phyloP scores from a whole-genome alignment of 2,329 filamentous ascomycete species.

The Fusarium algeriense region DNA sequence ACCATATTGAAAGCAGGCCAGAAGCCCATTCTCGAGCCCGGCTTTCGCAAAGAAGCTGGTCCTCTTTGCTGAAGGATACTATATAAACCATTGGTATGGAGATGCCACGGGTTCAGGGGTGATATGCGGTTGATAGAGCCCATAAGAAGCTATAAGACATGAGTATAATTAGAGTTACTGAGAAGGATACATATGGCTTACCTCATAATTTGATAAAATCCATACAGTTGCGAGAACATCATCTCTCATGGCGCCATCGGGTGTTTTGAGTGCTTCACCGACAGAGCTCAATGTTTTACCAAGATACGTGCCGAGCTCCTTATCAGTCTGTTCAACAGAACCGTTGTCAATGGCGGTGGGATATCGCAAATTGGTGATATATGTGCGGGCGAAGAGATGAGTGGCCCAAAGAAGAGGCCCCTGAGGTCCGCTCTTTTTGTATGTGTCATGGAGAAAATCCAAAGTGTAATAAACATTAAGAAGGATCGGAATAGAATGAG shows the following conservation, averaged over 20 bases:
- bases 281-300: slow-evolving; percentile 55
- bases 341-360: slow-evolving; percentile 48
- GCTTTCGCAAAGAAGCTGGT: slow-evolving; percentile 39
- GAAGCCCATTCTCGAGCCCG: slow-evolving; percentile 49
- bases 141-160: slow-evolving; percentile 50
- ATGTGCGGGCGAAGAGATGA: slow-evolving; percentile 57
- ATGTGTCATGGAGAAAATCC: slow-evolving; percentile 51
- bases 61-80: slow-evolving; percentile 55
- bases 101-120: slow-evolving; percentile 52
- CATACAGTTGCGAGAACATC: slow-evolving; percentile 57
- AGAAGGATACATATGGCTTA: slow-evolving; percentile 15
- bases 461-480: slow-evolving; percentile 54
- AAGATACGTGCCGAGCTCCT: slow-evolving; percentile 53
- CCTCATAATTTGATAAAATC: slow-evolving; percentile 57
- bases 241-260: slow-evolving; percentile 48
- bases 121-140: slow-evolving; percentile 51
- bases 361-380: slow-evolving; percentile 53
- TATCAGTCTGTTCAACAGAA: slow-evolving; percentile 45
- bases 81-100: slow-evolving; percentile 53
- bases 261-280: slow-evolving; percentile 52
- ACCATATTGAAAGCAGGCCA: slow-evolving; percentile 56
- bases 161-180: slow-evolving; percentile 1
- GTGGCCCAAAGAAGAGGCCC: slow-evolving; percentile 56
- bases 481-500: slow-evolving; percentile 55
- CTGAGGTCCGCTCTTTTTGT: slow-evolving; percentile 41